phyloP scores from a whole-genome alignment of 495 filamentous ascomycete genomes.

The Talaromyces wortmannii region DNA sequence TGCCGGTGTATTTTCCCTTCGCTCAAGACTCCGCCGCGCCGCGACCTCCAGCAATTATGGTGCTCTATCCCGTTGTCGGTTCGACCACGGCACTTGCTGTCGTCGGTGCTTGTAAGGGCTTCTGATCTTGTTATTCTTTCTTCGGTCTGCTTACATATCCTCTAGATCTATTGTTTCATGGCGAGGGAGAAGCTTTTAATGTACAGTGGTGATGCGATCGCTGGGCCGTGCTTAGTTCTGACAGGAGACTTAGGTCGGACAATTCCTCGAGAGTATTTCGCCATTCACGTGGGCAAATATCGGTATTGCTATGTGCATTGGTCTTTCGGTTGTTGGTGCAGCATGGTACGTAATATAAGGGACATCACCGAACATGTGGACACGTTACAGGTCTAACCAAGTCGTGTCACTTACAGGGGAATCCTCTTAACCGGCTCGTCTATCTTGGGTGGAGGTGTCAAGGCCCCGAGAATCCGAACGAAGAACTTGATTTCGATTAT shows the following conservation, averaged over 20 bases:
- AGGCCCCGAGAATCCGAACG: slow-evolving; percentile 91
- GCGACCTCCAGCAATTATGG: slow-evolving; percentile 34
- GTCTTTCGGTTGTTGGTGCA: slow-evolving; percentile 90
- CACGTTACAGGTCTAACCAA: not conserved
- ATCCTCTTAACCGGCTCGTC: slow-evolving; percentile 99
- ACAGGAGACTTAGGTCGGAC: slow-evolving; percentile 62
- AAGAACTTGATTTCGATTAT: slow-evolving; percentile 99
- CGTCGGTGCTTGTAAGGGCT: slow-evolving; percentile 75
- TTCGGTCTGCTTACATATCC: slow-evolving; percentile 25
- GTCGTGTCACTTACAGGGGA: slow-evolving; percentile 53
- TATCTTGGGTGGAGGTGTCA: slow-evolving; percentile 94
- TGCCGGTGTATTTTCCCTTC: not conserved
- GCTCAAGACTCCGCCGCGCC: not conserved
- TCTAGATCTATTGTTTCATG: slow-evolving; percentile 95
- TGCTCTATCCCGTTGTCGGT: slow-evolving; percentile 63
- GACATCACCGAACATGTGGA: no score
- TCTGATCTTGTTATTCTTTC: slow-evolving; percentile 5
- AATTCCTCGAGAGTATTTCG: slow-evolving; percentile 89
- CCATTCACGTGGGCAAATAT: slow-evolving; percentile 89
- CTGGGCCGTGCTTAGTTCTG: slow-evolving; percentile 6
- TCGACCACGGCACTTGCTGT: slow-evolving; percentile 67
- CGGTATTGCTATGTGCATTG: slow-evolving; percentile 92
- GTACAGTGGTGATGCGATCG: slow-evolving; percentile 37
- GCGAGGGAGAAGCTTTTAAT: slow-evolving; percentile 93
- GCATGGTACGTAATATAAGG: slow-evolving; percentile 68